A percentile compares a stretch with the other conserved stretches of the same genome.
Evolutionary conservation across 352 stramenopile genomes (phyloP).

Genomic region (Phytophthora pistaciae): DNA sequence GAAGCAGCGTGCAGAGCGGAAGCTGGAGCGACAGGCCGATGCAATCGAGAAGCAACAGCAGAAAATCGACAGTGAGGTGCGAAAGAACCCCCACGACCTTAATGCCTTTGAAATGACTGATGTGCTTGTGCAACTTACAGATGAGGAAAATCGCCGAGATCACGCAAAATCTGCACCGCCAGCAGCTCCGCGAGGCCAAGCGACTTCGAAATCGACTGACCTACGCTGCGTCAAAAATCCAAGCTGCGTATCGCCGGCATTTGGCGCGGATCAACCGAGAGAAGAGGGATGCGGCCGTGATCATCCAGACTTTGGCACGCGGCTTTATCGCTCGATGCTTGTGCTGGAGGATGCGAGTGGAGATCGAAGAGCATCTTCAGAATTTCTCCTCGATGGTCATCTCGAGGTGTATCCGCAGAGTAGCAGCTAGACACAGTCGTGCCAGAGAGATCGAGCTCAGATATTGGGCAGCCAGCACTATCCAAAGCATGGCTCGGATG

Average conservation of each 20-base stretch:
- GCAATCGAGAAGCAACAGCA: conserved; percentile 84
- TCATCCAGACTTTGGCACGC: conserved; percentile 61
- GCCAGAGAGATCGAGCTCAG: conserved; percentile 38
- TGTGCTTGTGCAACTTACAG: conserved; percentile 27
- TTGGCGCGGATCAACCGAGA: conserved; percentile 12
- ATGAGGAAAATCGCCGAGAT: conserved; percentile 85
- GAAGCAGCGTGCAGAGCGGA: conserved; percentile 69
- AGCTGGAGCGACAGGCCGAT: conserved; percentile 67
- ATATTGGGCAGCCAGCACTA: conserved; percentile 44
- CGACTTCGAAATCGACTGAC: conserved; percentile 62
- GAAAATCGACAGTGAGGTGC: conserved; percentile 81
- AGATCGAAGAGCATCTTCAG: conserved; percentile 23
- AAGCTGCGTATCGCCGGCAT: conserved; percentile 50
- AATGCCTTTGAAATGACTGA: neutral
- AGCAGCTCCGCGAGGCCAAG: conserved; percentile 76
- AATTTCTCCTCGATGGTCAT: conserved; percentile 53
- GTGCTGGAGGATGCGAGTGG: conserved; percentile 15
- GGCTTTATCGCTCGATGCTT: conserved; percentile 33
- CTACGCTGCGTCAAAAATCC: conserved; percentile 60
- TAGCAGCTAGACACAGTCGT: conserved; percentile 35
- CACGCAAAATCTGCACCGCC: conserved; percentile 67
- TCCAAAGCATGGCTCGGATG: conserved; percentile 58
- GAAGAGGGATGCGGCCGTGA: conserved; percentile 39
- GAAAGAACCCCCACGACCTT: neutral
- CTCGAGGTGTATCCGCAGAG: conserved; percentile 45